Evolutionary conservation across 2,329 filamentous ascomycete species (phyloP), one percentile per base, ranked within the genome.

Genomic region (Colletotrichum lindemuthianum): DNA sequence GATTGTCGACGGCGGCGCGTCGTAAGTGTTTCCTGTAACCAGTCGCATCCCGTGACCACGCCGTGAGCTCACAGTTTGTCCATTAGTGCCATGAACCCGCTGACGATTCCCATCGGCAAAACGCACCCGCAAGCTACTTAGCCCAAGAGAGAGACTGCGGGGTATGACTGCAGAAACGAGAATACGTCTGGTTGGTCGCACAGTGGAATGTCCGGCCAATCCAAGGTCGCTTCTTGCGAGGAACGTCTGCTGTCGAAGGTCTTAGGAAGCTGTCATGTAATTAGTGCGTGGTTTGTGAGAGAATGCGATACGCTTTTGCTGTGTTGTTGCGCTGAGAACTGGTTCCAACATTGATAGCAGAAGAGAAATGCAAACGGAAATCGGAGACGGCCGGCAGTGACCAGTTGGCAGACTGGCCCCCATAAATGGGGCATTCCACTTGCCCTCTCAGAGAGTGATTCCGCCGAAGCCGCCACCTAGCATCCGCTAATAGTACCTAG

Each of bases 1-100:
- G 69, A 81, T 88, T 12, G 86, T 89, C 12, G 87, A 89, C 75
- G 87, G 86, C 4, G 87, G 87, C 8, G 83, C 84, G 16, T 75
- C 74, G 75, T 77, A 63, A 73, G 74, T 71, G 41, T 24, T 37
- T 33, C 6, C 34, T 9, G 2, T 11, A 13, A 37, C n/a, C 33
- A 36, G 12, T 47, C 9, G 15, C 52, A 55, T 24, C 39, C 10
- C 32, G 24, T 65, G 49, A 39, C 44, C 43, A 33, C 11, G 43
- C 13, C 33, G 47, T 50, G 52, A 61, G 55, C 66, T 71, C 59
- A 72, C 57, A 11, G 33, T 34, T 34, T 41, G 45, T 45, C 33
- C 8, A 32, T 34, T 36, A 77, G 75, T 63, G 75, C 76, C 9
- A 79, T 80, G 76, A 78, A 77, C 65, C 78, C 77, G 13, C 70